A percentile compares a stretch with the other conserved stretches of the same genome.
These are phyloP conservation scores for Cryphonectria parasitica DNA, from an alignment of 2,329 filamentous ascomycete species.

Conservation along the genomic window DNA sequence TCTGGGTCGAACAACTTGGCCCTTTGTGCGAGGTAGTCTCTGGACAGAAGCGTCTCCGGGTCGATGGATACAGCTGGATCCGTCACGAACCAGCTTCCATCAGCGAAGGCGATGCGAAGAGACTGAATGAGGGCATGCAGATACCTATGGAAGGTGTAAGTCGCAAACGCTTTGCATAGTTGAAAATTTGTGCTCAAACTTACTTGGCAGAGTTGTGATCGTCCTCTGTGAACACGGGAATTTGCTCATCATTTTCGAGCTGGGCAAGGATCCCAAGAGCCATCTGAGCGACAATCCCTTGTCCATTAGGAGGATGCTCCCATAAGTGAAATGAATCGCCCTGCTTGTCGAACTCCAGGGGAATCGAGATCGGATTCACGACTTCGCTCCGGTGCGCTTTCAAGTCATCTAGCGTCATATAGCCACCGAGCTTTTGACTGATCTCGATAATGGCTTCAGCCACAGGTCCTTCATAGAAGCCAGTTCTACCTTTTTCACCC, in stretches of 20 bases:
- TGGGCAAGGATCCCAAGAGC: conserved; percentile 86
- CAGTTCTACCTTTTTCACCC: conserved; percentile 77
- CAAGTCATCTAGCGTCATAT: conserved; percentile 78
- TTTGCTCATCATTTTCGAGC: conserved; percentile 74
- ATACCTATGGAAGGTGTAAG: conserved; percentile 24
- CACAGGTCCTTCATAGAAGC: conserved; percentile 84
- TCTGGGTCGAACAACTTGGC: conserved; percentile 60
- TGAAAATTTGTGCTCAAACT: conserved; percentile 5
- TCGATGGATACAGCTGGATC: conserved; percentile 67
- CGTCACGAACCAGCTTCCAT: conserved; percentile 85
- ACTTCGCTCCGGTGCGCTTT: conserved; percentile 68
- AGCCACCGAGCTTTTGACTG: conserved; percentile 72
- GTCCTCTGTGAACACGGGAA: conserved; percentile 66
- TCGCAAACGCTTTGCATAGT: not conserved
- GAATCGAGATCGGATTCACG: conserved; percentile 27
- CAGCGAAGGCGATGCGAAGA: conserved; percentile 87
- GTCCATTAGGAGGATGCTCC: conserved; percentile 95
- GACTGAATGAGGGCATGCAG: conserved; percentile 85
- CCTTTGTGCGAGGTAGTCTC: conserved; percentile 72
- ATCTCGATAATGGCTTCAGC: conserved; percentile 80
- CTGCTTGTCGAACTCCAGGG: not conserved
- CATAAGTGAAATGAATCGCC: conserved; percentile 73
- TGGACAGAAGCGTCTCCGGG: conserved; percentile 59
- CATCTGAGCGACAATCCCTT: conserved; percentile 93
- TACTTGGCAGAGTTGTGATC: conserved; percentile 82